A percentile compares a stretch with the other conserved stretches of the same genome.
Conservation (phyloP, 2,329 filamentous ascomycete species). For the Talaromyces sp. region DNA sequence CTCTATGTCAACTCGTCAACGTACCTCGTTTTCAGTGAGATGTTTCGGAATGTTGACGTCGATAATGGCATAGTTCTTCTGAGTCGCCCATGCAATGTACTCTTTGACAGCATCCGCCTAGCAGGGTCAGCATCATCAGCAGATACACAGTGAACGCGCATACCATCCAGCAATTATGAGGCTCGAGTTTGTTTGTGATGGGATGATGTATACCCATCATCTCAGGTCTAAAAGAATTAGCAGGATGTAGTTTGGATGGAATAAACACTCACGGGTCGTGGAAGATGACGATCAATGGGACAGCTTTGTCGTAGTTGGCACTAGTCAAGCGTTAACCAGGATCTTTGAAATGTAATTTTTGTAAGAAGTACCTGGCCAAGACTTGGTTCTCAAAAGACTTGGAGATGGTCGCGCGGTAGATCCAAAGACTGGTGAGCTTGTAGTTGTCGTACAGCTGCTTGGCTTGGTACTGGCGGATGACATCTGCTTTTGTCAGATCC, state of each 20-base stretch:
- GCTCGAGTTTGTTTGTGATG: conserved; percentile 66
- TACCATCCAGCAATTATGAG: conserved; percentile 86
- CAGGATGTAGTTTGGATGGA: conserved; percentile 7
- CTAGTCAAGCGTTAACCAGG: conserved; percentile 27
- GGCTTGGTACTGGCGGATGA: conserved; percentile 72
- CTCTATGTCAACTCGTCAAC: conserved; percentile 10
- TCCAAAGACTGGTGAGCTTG: conserved; percentile 72
- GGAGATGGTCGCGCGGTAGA: conserved; percentile 67
- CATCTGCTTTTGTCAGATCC: conserved; percentile 45
- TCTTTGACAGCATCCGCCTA: conserved; percentile 75
- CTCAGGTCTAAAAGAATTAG: conserved; percentile 52
- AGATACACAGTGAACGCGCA: conserved; percentile 30
- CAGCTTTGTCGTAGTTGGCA: conserved; percentile 58
- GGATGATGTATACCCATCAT: conserved; percentile 61
- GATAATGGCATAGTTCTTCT: conserved; percentile 74
- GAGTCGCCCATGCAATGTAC: conserved; percentile 77
- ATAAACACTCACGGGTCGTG: conserved; percentile 69
- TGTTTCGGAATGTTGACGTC: conserved; percentile 86
- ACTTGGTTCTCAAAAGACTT: conserved; percentile 83
- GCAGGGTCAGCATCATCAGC: conserved; percentile 14
- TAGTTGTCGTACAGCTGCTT: conserved; percentile 64
- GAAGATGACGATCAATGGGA: conserved; percentile 74
- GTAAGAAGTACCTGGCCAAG: conserved; percentile 57
- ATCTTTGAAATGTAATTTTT: background rate
- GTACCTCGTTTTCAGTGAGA: conserved; percentile 58